phyloP scores from a whole-genome alignment of 1,139 yeast species.

The Pichia sp. region DNA sequence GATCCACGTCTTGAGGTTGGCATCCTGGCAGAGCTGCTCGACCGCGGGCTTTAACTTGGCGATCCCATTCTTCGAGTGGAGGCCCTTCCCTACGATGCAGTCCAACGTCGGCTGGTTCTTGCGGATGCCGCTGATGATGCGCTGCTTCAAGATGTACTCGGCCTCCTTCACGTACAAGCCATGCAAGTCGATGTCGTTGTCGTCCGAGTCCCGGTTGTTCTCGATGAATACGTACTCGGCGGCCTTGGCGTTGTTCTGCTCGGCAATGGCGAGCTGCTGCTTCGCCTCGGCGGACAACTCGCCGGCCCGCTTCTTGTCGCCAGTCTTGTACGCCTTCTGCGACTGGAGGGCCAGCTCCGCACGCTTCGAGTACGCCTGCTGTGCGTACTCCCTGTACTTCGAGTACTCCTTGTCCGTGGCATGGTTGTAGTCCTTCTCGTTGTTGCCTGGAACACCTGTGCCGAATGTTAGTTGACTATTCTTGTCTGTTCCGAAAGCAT shows the following conservation, averaged over 20 bases:
- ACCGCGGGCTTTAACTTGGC: slow-evolving; percentile 91
- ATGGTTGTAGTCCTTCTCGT: slow-evolving; percentile 58
- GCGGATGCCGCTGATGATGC: slow-evolving; percentile 62
- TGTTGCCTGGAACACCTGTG: neutral
- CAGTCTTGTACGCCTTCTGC: slow-evolving; percentile 68
- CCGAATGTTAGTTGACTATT: neutral
- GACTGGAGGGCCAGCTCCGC: slow-evolving; percentile 60
- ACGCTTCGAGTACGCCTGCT: slow-evolving; percentile 55
- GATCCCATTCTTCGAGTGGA: slow-evolving; percentile 74
- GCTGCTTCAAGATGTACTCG: slow-evolving; percentile 62
- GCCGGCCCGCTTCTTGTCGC: slow-evolving; percentile 71
- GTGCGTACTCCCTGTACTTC: slow-evolving; percentile 63
- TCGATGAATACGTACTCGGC: slow-evolving; percentile 88
- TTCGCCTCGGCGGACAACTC: slow-evolving; percentile 69
- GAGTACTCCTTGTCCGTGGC: slow-evolving; percentile 65
- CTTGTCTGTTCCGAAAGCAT: neutral
- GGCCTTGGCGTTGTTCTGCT: slow-evolving; percentile 67
- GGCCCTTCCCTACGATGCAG: slow-evolving; percentile 93
- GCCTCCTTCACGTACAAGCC: slow-evolving; percentile 92
- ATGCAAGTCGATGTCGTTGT: slow-evolving; percentile 87
- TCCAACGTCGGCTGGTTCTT: slow-evolving; percentile 53
- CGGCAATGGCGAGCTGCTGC: slow-evolving; percentile 55
- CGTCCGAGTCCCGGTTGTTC: slow-evolving; percentile 79
- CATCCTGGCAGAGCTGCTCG: slow-evolving; percentile 66
- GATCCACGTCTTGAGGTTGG: slow-evolving; percentile 53